A percentile compares a stretch with the other conserved stretches of the same genome.
Evolutionary conservation across 2,329 filamentous ascomycete genomes (phyloP).

Genomic region (Magnaporthiopsis incrustans): DNA sequence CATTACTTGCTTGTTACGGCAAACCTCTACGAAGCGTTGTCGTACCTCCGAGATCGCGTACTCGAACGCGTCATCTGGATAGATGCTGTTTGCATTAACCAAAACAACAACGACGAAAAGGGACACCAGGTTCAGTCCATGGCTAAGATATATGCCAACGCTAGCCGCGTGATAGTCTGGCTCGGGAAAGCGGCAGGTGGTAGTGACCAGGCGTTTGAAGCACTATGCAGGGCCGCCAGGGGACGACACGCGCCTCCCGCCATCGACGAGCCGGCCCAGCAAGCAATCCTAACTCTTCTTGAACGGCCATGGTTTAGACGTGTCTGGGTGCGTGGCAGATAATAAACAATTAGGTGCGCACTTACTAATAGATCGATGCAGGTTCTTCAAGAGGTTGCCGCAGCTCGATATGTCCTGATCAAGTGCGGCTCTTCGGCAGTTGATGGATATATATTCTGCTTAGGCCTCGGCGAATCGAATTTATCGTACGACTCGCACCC

Average conservation of each 20-base stretch:
- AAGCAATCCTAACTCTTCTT: too few species aligned
- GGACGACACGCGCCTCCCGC: too few species aligned
- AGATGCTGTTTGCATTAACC: constrained; percentile 1
- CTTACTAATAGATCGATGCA: not conserved
- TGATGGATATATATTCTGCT: not conserved
- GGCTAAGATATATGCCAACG: not conserved
- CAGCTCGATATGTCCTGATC: not conserved
- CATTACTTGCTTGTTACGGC: not conserved
- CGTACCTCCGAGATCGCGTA: not conserved
- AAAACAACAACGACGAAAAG: not conserved
- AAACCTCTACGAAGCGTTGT: not conserved
- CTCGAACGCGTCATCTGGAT: not conserved
- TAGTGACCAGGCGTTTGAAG: too few species aligned
- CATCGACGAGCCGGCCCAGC: too few species aligned
- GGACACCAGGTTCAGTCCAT: not conserved
- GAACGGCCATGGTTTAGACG: too few species aligned
- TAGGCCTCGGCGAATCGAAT: not conserved
- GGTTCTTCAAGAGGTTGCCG: not conserved
- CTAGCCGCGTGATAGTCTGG: not conserved
- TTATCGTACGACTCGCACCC: not conserved
- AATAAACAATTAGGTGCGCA: not conserved
- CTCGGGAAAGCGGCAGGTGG: not conserved
- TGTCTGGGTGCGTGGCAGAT: not conserved
- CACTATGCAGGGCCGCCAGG: too few species aligned
- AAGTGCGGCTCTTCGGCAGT: not conserved